Base-by-base conservation (phyloP, 306 rosid species). In the Crotalaria pallida region DNA sequence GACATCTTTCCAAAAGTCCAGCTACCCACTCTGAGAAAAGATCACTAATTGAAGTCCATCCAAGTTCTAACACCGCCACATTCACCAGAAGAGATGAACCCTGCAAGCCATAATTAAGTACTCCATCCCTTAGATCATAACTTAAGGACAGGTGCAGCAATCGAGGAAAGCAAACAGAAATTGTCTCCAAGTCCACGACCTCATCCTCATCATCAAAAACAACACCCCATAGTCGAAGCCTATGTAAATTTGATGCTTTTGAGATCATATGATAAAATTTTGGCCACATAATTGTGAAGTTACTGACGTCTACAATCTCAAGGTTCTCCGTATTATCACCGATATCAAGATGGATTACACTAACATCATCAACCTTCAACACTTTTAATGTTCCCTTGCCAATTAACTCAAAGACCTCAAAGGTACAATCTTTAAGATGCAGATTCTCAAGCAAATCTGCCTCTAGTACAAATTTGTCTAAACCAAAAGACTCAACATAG, bases 21-120 rank as follows among this genome's bases (percentile, higher is more conserved):
- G 77, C 89, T 13, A 92, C 92, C 96, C 96, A 92, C 3, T 62
- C 85, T 2, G 90, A 79, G 88, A 89, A 89, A 33, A 88, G 83
- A 60, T 89, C 96, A 71, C 65, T 86, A 33, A 92, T 83, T 57
- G 60, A 45, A 17, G 85, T 89, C 98, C 96, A 92, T 22, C 96
- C 98, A 45, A 92, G 89, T 71, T 92, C 96, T 57, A 92, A 81
- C 53, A 88, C 85, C 53, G 62, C 78, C 79, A 89, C 87, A 71
- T 88, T 86, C 80, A 48, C 75, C 79, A 92, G 64, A 63, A 36
- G 82, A 51, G 96, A 80, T 50, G 80, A 77, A 56, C 96, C 91
- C 73, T 86, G 89, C 80, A 89, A 72, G 64, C 92, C 89, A 74
- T 82, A 81, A 21, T 80, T 77, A 80, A 80, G 79, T 31, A 80